phyloP scores from a whole-genome alignment of 495 filamentous ascomycete species.

The Geopyxis carbonaria region DNA sequence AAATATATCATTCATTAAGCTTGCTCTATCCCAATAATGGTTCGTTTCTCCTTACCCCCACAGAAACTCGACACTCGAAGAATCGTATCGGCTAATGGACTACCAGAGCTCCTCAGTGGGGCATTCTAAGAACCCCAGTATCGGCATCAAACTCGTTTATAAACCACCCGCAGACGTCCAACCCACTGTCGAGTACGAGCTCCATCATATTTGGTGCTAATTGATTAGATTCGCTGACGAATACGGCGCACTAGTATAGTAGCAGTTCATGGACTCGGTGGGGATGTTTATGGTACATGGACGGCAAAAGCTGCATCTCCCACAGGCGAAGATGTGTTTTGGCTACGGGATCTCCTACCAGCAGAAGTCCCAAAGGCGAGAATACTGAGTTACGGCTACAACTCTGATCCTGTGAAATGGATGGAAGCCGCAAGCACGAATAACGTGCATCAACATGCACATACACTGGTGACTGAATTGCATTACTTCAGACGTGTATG shows the following conservation, averaged over 20 bases:
- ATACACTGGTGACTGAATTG: constrained; percentile 50
- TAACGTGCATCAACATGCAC: constrained; percentile 67
- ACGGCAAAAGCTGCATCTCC: constrained; percentile 31
- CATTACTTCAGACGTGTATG: constrained; percentile 42
- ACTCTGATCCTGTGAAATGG: constrained; percentile 51
- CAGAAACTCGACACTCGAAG: too few relatives aligned
- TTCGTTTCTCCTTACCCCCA: too few relatives aligned
- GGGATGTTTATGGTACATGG: constrained; percentile 61
- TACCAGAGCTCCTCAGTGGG: too few relatives aligned
- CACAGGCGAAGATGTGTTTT: constrained; percentile 48
- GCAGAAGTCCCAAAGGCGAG: constrained; percentile 45
- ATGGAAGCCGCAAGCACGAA: constrained; percentile 50
- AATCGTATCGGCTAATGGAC: too few relatives aligned
- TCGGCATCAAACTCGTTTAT: constrained; percentile 19
- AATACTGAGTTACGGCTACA: constrained; percentile 71
- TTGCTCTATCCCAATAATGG: too few relatives aligned
- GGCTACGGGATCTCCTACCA: constrained; percentile 61
- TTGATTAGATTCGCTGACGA: constrained; percentile 10
- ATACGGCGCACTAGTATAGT: constrained; percentile 22
- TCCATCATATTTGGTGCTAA: constrained; percentile 2
- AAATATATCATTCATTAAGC: too few relatives aligned
- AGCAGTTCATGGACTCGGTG: constrained; percentile 68
- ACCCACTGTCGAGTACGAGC: constrained; percentile 24
- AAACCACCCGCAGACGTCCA: constrained; percentile 8
- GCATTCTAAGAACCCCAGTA: constrained; percentile 15